Base-by-base conservation (phyloP, 306 rosid genomes). In the Pachyrhizus erosus region DNA sequence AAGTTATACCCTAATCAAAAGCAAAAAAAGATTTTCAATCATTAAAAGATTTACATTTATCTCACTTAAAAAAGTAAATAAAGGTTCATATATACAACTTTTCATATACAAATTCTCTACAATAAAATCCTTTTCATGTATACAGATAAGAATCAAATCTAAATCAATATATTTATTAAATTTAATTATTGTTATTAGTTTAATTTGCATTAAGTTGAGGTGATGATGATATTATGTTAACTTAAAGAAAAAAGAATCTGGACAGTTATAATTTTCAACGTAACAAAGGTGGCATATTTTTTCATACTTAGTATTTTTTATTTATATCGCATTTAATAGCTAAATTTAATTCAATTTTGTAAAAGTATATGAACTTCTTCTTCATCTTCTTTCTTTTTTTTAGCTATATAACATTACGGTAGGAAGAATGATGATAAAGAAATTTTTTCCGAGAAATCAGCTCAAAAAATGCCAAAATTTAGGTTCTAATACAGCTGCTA, bases 401-500 rank as follows among this genome's bases (percentile, higher is more conserved):
- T 45, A 6, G 64, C 46, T 11, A 64, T 10, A 18, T 27, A 27
- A 29, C 48, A 24, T 40, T 24, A 75, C 39, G 23, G 29, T 23
- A 40, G 42, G 27, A 75, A 37, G 69, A 55, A 75, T 20, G 54
- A 70, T 43, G 33, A 74, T 70, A 31, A 29, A 69, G 57, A 55
- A 43, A 66, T 0, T 0, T 0, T 6, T 43, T 72, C 29, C 42
- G 14, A 79, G 70, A 82, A 67, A 62, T 67, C 17, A 45, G 74
- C 71, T 72, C 46, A 75, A 67, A 81, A 84, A 45, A 62, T 83
- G 84, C 80, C 84, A 84, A 84, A 86, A 76, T 75, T 88, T 86
- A 83, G 91, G 90, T 79, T 86, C 84, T 79, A 34, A 89, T 86
- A 86, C 91, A 89, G 90, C 89, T 85, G 48, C 90, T 39, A 72